Conservation (phyloP, 2,329 filamentous ascomycete genomes). For the Phoma sp. region DNA sequence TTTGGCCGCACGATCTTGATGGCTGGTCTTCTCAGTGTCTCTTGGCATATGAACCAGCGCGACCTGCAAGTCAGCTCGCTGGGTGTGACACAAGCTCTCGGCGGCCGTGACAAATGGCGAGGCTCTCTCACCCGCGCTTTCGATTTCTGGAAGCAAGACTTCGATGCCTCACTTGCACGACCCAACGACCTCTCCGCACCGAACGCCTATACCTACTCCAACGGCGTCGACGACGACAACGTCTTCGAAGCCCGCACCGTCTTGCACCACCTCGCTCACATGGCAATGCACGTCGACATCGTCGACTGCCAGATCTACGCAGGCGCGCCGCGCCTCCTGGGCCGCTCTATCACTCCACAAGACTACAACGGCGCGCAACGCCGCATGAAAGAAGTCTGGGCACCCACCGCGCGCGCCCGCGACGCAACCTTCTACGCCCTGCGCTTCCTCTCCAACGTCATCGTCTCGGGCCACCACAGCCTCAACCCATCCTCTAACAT, state of each 20-base stretch:
- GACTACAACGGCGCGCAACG: slow-evolving; percentile 81
- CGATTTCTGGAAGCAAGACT: slow-evolving; percentile 91
- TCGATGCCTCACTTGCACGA: slow-evolving; percentile 78
- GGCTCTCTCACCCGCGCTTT: slow-evolving; percentile 84
- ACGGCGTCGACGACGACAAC: slow-evolving; percentile 62
- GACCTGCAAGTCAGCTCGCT: slow-evolving; percentile 91
- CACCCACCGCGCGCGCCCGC: slow-evolving; percentile 82
- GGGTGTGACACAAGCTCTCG: slow-evolving; percentile 78
- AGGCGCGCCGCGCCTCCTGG: slow-evolving; percentile 81
- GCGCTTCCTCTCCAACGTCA: slow-evolving; percentile 84
- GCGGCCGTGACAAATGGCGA: slow-evolving; percentile 90
- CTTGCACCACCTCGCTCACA: slow-evolving; percentile 90
- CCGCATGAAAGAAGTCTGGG: slow-evolving; percentile 89
- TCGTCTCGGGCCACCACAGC: slow-evolving; percentile 65
- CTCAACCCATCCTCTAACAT: slow-evolving; percentile 21
- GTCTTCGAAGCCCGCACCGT: slow-evolving; percentile 89
- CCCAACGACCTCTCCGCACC: slow-evolving; percentile 46
- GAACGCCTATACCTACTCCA: slow-evolving; percentile 40
- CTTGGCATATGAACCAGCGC: slow-evolving; percentile 97
- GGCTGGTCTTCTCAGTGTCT: slow-evolving; percentile 90
- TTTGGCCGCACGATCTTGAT: slow-evolving; percentile 94
- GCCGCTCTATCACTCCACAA: slow-evolving; percentile 79
- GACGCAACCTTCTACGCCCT: slow-evolving; percentile 93
- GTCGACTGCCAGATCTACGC: slow-evolving; percentile 98
- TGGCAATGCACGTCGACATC: slow-evolving; percentile 97